Base-by-base conservation (phyloP, 2,329 filamentous ascomycete genomes). In the Exophiala bonariae region DNA sequence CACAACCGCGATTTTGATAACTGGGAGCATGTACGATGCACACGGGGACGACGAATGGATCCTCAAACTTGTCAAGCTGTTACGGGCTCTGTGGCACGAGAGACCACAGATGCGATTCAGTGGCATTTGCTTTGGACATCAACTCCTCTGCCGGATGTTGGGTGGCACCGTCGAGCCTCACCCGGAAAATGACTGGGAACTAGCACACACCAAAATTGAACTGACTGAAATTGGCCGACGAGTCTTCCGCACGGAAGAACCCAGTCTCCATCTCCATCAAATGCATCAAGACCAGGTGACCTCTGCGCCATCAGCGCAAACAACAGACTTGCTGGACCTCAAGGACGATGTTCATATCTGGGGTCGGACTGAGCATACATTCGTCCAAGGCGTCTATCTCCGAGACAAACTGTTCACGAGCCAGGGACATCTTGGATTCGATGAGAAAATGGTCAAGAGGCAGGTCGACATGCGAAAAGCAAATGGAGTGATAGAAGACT, bases 51-150 rank as follows among this genome's bases (percentile, higher is more conserved):
- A 72, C 35, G 52, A 60, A 22, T 76, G 72, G 73, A 70, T 75
- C 13, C 51, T 64, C 5, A 63, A 70, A 30, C 64, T 75, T 1
- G 59, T 73, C 16, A 48, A 65, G 0, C 65, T 81, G 9, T 64
- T 82, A 7, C 39, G 26, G 11, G 61, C 75, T 23, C 57, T 81
- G 3, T 82, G 77, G 78, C 60, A 63, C 5, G 61, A 66, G 4
- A 68, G 75, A 2, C 76, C 77, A 1, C 71, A 77, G 16, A 75
- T 81, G 37, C 72, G 73, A 26, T 73, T 74, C 53, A 63, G 68
- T 8, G 73, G 73, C 14, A 70, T 76, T 30, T 76, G 72, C 49
- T 76, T 76, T 48, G 73, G 73, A 13, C 73, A 76, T 41, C 73
- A 76, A 54, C 61, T 76, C 14, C 65, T 76, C 10, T 69, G 65